phyloP scores from a whole-genome alignment of 495 filamentous ascomycete species.

The Daldinia loculata region DNA sequence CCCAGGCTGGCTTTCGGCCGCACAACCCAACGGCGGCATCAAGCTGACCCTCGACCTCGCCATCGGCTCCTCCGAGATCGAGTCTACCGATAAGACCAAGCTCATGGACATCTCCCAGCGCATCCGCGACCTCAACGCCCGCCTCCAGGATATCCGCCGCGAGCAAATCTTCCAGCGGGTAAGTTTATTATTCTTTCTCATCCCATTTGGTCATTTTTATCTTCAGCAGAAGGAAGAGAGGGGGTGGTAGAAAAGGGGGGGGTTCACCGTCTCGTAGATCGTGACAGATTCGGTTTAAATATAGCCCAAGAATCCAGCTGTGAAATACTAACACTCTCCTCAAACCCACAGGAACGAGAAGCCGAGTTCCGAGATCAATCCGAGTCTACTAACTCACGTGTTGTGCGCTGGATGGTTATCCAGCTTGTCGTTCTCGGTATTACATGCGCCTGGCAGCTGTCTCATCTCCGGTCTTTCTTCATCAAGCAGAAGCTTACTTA shows the following conservation, averaged over 20 bases:
- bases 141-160: conserved; percentile 86
- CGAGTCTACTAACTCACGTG: conserved; percentile 89
- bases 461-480: conserved; percentile 94
- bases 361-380: conserved; percentile 98
- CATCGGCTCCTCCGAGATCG: conserved; percentile 94
- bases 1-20: conserved; percentile 74
- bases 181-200: conserved; percentile 48
- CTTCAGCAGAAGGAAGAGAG: too few species aligned
- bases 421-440: conserved; percentile 87
- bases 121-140: conserved; percentile 87
- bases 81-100: conserved; percentile 93
- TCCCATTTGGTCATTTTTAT: background rate
- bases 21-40: conserved; percentile 73
- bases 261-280: background rate
- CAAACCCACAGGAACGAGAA: conserved; percentile 79
- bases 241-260: too few species aligned
- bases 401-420: conserved; percentile 92
- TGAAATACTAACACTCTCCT: conserved; percentile 15
- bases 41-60: conserved; percentile 88
- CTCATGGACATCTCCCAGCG: conserved; percentile 89
- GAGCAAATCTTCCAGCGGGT: conserved; percentile 98
- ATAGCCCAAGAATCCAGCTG: background rate
- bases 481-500: conserved; percentile 99
- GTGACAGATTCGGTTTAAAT: background rate
- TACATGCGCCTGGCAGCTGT: conserved; percentile 97